A percentile compares a stretch with the other conserved stretches of the same genome.
Conservation (phyloP, 257 asterid genomes). For the Lycium barbarum region DNA sequence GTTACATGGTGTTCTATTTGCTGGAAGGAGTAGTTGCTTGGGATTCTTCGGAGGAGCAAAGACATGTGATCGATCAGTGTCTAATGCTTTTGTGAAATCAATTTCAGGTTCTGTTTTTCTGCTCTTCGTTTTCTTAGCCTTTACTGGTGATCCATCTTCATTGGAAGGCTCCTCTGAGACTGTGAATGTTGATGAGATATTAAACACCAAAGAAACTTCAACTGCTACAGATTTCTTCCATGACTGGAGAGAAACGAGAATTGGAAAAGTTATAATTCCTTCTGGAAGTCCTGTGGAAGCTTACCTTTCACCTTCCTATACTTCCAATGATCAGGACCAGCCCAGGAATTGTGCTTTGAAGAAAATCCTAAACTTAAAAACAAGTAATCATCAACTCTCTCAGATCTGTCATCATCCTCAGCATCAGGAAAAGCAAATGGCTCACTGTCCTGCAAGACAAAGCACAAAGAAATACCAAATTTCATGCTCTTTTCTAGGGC, state of each 20-base stretch:
- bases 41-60: constrained; percentile 92
- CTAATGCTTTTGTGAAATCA: constrained; percentile 67
- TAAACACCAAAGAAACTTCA: constrained; percentile 31
- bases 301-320: constrained; percentile 79
- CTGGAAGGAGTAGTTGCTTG: constrained; percentile 73
- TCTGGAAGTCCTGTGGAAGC: constrained; percentile 28
- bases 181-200: constrained; percentile 33
- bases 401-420: constrained; percentile 65
- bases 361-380: constrained; percentile 78
- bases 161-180: constrained; percentile 56
- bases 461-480: constrained; percentile 26
- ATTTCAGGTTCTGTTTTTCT: constrained; percentile 68
- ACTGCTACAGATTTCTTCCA: neutral
- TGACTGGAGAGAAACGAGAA: constrained; percentile 16
- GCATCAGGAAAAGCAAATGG: constrained; percentile 49
- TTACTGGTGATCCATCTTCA: constrained; percentile 63
- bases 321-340: constrained; percentile 98
- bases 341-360: constrained; percentile 93
- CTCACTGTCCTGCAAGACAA: constrained; percentile 59
- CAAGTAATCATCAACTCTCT: constrained; percentile 75
- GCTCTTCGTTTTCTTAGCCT: constrained; percentile 62
- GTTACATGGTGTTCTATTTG: constrained; percentile 69
- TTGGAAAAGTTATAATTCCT: neutral
- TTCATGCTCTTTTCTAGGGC: constrained; percentile 22
- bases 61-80: constrained; percentile 57